Base-by-base conservation (phyloP, 164 flowering plant species). In the Umbellularia californica region DNA sequence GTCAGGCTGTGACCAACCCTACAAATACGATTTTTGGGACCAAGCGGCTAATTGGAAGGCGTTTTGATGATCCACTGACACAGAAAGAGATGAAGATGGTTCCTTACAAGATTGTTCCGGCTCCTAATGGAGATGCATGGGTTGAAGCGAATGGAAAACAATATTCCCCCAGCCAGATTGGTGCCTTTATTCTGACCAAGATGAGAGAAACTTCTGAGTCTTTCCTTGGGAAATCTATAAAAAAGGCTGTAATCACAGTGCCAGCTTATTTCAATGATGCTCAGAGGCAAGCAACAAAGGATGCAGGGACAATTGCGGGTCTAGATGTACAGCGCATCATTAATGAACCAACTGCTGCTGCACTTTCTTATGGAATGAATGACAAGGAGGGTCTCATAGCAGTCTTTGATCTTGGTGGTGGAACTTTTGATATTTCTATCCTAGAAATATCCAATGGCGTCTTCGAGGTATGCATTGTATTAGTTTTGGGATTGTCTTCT, bases 211-310 rank as follows among this genome's bases (percentile, higher is more conserved):
- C 92, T 72, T 89, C 92, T 3, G 92, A 87, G 72, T 74, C 92
- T 14, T 89, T 86, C 79, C 85, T 87, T 41, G 86, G 87, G 30
- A 89, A 87, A 72, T 71, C 83, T 15, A 82, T 89, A 15, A 47
- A 82, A n/a, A 86, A 84, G 70, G 90, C 90, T 70, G 92, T 87
- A 5, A 72, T 89, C 50, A 89, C 92, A 14, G 92, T 89, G 19
- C 90, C 92, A 27, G 89, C 90, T 10, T 89, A 89, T 67, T 89
- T 89, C 72, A 89, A 89, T 82, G 89, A 89, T 82, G 92, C 90
- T 9, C 92, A 88, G 50, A 83, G 92, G 62, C 92, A 87, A 77
- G 90, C 92, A 68, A 88, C 92, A 58, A 89, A 87, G 78, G 90
- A 89, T 86, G 92, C 90, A 62, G 90, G 92, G 67, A 79, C 85